phyloP scores from a whole-genome alignment of 768 basidiomycete genomes.

The Lactarius hatsudake region DNA sequence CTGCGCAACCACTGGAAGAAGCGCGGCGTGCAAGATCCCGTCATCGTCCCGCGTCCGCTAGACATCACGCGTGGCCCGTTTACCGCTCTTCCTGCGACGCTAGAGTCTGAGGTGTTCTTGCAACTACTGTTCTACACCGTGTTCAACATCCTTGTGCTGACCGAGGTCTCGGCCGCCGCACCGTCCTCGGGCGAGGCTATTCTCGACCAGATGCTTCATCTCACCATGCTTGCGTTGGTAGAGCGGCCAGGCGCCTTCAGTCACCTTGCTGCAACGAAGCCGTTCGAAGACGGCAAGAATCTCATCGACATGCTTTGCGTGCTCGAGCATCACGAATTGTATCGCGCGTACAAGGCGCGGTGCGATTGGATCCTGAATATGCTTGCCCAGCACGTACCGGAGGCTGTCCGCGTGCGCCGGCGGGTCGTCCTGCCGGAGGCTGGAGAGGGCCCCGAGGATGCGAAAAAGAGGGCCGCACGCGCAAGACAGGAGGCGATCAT shows the following conservation, averaged over 20 bases:
- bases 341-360: conserved; percentile 62
- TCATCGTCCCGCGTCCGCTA: conserved; percentile 73
- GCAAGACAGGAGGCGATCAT: conserved; percentile 91
- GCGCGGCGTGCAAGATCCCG: conserved; percentile 58
- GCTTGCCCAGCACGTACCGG: conserved; percentile 54
- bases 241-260: conserved; percentile 66
- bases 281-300: conserved; percentile 58
- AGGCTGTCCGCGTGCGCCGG: conserved; percentile 53
- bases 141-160: conserved; percentile 67
- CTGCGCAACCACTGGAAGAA: conserved; percentile 67
- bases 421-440: conserved; percentile 40
- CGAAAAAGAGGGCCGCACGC: conserved; percentile 82
- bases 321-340: conserved; percentile 76
- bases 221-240: conserved; percentile 81
- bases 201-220: conserved; percentile 82
- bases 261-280: conserved; percentile 48
- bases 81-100: conserved; percentile 54
- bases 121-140: conserved; percentile 84
- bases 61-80: conserved; percentile 69
- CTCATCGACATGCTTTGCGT: conserved; percentile 71
- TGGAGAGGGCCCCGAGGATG: conserved; percentile 55
- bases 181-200: conserved; percentile 86
- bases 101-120: conserved; percentile 68
- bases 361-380: conserved; percentile 71
- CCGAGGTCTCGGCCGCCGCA: conserved; percentile 54